Percentiles rank a stretch among this genome's conserved stretches.
Conservation (phyloP, 2,329 filamentous ascomycete species). For the Aspergillus sergii region DNA sequence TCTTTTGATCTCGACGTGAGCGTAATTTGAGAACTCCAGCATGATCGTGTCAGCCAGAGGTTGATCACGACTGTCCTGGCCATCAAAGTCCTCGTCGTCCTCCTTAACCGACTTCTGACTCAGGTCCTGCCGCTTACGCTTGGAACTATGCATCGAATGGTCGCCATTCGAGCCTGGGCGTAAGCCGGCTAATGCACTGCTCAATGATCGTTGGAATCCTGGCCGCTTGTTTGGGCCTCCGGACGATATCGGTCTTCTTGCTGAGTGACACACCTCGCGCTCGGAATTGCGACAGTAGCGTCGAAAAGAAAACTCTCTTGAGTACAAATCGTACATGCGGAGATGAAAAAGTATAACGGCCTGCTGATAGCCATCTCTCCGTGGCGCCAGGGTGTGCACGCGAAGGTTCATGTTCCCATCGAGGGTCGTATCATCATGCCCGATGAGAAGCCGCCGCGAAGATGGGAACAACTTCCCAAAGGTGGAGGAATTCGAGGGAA, state of each 20-base stretch:
- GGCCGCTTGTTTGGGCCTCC: constrained; percentile 51
- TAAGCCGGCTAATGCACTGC: constrained; percentile 60
- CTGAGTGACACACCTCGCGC: constrained; percentile 86
- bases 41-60: constrained; percentile 75
- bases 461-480: constrained; percentile 89
- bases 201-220: constrained; percentile 60
- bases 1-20: constrained; percentile 79
- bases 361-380: constrained; percentile 60
- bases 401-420: constrained; percentile 98
- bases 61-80: constrained; percentile 15
- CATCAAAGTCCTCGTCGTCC: constrained; percentile 16
- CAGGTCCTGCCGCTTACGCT: constrained; percentile 59
- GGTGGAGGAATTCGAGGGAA: constrained; percentile 76
- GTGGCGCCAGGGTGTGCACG: constrained; percentile 73
- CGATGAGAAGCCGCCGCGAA: constrained; percentile 74
- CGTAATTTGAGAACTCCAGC: constrained; percentile 97
- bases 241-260: constrained; percentile 61
- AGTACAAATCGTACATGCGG: constrained; percentile 87
- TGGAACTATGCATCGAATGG: constrained; percentile 38
- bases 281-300: constrained; percentile 92
- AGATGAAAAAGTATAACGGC: constrained; percentile 86
- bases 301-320: constrained; percentile 84
- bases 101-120: constrained; percentile 44
- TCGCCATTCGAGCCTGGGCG: constrained; percentile 58
- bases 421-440: constrained; percentile 84